Evolutionary conservation across 768 basidiomycete genomes (phyloP).

Genomic region (Clavaria fumosa): DNA sequence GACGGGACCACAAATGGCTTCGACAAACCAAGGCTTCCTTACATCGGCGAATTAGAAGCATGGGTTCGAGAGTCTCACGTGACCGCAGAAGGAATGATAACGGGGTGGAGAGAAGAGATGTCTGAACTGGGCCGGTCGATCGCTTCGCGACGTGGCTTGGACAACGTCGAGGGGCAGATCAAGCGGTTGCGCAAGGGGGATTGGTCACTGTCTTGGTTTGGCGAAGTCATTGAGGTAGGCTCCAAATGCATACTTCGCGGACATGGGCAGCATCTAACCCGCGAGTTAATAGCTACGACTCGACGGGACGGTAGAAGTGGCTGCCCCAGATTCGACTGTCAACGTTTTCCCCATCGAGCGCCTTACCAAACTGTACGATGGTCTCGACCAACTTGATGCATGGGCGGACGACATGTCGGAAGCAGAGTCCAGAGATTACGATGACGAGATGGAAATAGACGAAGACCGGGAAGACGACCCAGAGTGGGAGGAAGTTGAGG

Average conservation of each 20-base stretch:
- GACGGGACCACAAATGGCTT: slow-evolving; percentile 61
- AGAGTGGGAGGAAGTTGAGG: slow-evolving; percentile 25
- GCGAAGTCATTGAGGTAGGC: slow-evolving; percentile 66
- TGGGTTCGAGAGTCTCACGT: slow-evolving; percentile 57
- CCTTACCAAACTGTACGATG: slow-evolving; percentile 66
- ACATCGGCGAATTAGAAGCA: slow-evolving; percentile 69
- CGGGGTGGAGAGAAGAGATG: slow-evolving; percentile 63
- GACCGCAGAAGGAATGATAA: slow-evolving; percentile 33
- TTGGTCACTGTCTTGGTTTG: slow-evolving; percentile 55
- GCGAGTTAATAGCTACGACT: slow-evolving; percentile 39
- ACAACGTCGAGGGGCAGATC: slow-evolving; percentile 23
- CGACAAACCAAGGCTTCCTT: slow-evolving; percentile 53
- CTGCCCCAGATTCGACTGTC: slow-evolving; percentile 39
- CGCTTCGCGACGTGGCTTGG: slow-evolving; percentile 30
- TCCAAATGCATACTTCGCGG: slow-evolving; percentile 3
- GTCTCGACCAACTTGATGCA: slow-evolving; percentile 60
- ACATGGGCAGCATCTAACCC: slow-evolving; percentile 7
- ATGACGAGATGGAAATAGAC: slow-evolving; percentile 27
- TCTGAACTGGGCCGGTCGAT: slow-evolving; percentile 45
- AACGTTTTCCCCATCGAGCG: slow-evolving; percentile 43
- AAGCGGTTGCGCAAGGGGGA: slow-evolving; percentile 26
- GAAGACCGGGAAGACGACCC: no score
- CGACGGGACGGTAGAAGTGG: slow-evolving; percentile 61
- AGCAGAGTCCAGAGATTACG: slow-evolving; percentile 24
- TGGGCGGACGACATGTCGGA: slow-evolving; percentile 16